Evolutionary conservation across 148 eudicot genomes (phyloP), one percentile per base, ranked within the genome.

Genomic region (Heliosperma pusillum): DNA sequence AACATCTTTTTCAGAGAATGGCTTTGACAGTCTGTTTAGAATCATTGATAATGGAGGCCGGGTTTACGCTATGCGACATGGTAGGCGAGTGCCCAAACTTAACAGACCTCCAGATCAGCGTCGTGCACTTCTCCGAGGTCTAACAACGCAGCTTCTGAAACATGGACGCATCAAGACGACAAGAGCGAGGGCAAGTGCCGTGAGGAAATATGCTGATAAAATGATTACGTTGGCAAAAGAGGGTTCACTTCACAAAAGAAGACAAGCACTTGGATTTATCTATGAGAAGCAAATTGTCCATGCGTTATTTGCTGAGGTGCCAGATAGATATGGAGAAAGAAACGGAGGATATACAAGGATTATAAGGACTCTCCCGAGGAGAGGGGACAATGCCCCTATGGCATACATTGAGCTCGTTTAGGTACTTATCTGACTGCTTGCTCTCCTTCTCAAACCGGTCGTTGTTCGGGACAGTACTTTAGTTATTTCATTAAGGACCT

Each of bases 371-470:
- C 73, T 93, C 12, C 94, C 98, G 2, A 83, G 98, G 79, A 80
- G 94, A 82, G 98, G 98, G 50, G 98, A 93, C 74, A 93, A 89
- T 76, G 98, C 98, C 16, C 94, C 98, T 2, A 93, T 93, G 98
- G 98, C 98, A 33, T 89, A 88, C 78, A 91, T 93, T 73, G 97
- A 93, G 78, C 94, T 93, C 36, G 98, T 91, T 44, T 87, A 87
- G 80, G 78, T 79, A 74, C 73, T 20, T 13, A 11, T 58, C 59
- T 47, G 42, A 22, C 44, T 57, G 42, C 45, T 69, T 36, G 13
- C n/a, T n/a, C 40, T 27, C 55, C 26, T 69, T 61, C 20, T 70
- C 50, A 7, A 45, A 19, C 22, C 1, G 7, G 0, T 42, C 13
- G 4, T 8, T 64, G 26, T 64, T 1, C 27, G 0, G 15, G 9